Base-by-base conservation (phyloP, 2,329 filamentous ascomycete genomes). In the Beauveria caledonica region DNA sequence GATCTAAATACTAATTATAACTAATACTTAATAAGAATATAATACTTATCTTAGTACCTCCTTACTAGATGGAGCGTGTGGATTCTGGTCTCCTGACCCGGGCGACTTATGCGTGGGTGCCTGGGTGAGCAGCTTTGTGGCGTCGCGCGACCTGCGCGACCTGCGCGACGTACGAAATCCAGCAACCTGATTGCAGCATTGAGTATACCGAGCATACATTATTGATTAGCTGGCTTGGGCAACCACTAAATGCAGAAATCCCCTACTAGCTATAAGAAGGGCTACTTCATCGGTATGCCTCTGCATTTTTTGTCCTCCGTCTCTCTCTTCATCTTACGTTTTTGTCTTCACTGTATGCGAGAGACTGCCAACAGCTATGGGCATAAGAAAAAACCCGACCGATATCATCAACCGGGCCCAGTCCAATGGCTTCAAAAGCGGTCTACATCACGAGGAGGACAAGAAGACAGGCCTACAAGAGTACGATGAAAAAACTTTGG, bases 71-170 rank as follows among this genome's bases (percentile, higher is more conserved):
- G 52, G 52, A 19, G 36, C 10, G 52, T 42, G 52, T 42, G 52
- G 29, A 45, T 55, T 55, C 15, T 55, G 7, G 52, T 55, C 52
- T 55, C 52, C 52, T 42, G 52, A 42, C 52, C 21, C 15, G 36
- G 21, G 52, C 52, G 52, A 55, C 52, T 55, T 42, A 55, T 55
- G 40, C 52, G 39, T 44, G 40, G 52, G 40, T 55, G 52, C 52
- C 52, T 55, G 25, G 52, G 52, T 55, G 39, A 55, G 52, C 36
- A 19, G 40, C 3, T 55, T 4, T 45, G 21, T 27, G 25, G 52
- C 36, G 36, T 55, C 52, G 39, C 39, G 52, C 39, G 52, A 40
- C 52, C 40, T 42, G n/a, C 29, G 29, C 50, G 50, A 53, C 50
- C 46, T 27, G 33, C 49, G 49, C 49, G 33, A 36, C 49, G 1